A percentile compares a stretch with the other conserved stretches of the same genome.
phyloP scores from a whole-genome alignment of 495 filamentous ascomycete genomes.

The Talaromyces proteolyticus region DNA sequence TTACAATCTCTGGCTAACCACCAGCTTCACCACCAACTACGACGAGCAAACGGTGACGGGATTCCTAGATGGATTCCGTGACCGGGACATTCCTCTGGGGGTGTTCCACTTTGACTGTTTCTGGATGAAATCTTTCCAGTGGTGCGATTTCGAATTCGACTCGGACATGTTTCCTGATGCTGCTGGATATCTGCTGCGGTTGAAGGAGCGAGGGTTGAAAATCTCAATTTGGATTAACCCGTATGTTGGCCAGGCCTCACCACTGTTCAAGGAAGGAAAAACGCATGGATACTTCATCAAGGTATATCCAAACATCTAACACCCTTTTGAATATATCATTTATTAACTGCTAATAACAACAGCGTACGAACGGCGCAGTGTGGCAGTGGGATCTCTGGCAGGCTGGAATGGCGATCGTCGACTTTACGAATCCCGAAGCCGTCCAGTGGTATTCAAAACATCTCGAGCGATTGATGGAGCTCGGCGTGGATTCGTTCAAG shows the following conservation, averaged over 20 bases:
- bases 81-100: conserved; percentile 57
- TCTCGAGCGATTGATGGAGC: conserved; percentile 53
- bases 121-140: conserved; percentile 62
- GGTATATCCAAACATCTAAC: conserved; percentile 12
- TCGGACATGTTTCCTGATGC: conserved; percentile 64
- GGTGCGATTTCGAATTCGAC: conserved; percentile 74
- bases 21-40: conserved; percentile 66
- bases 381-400: conserved; percentile 76
- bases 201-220: conserved; percentile 55
- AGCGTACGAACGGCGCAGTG: conserved; percentile 59
- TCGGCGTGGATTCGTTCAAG: conserved; percentile 65
- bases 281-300: conserved; percentile 64
- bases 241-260: conserved; percentile 62
- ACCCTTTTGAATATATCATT: not conserved
- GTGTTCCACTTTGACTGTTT: conserved; percentile 72
- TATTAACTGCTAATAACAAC: not conserved
- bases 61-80: conserved; percentile 62
- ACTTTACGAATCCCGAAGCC: conserved; percentile 67
- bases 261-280: conserved; percentile 57
- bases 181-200: conserved; percentile 47
- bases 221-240: conserved; percentile 71
- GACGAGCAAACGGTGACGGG: conserved; percentile 61
- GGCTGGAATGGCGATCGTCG: conserved; percentile 67
- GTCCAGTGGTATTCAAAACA: conserved; percentile 54
- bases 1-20: conserved; percentile 67